phyloP scores from a whole-genome alignment of 75 land plant genomes.

The Chamaecyparis obtusa region DNA sequence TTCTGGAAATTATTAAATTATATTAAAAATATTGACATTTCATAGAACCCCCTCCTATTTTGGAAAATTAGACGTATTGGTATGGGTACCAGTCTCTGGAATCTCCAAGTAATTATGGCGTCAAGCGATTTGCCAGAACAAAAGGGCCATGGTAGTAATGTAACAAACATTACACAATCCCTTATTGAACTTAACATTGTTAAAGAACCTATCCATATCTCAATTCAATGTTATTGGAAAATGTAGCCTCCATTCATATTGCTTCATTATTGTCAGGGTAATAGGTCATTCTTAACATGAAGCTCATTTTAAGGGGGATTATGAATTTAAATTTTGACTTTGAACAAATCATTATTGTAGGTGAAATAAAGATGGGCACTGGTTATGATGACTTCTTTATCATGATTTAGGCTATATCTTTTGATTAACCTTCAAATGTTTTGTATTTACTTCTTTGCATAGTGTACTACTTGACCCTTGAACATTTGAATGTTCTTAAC shows the following conservation, averaged over 20 bases:
- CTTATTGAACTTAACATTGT: not conserved
- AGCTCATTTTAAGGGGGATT: not conserved
- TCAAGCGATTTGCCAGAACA: not conserved
- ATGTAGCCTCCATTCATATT: not conserved
- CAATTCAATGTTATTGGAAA: not conserved
- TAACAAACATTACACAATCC: not conserved
- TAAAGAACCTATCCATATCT: not conserved
- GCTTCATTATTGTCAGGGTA: not conserved
- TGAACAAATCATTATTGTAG: not conserved
- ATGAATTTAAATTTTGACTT: not conserved
- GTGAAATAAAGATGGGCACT: not conserved
- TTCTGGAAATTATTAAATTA: no score
- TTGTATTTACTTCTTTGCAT: not conserved
- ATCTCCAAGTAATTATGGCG: no score
- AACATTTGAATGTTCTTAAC: not conserved
- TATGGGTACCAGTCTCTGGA: no score
- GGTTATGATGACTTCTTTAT: not conserved
- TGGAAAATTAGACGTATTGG: no score
- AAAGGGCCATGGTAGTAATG: not conserved
- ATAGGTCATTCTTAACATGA: not conserved
- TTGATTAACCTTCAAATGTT: not conserved
- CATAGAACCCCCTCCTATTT: no score
- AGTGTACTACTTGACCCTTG: not conserved
- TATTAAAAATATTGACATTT: no score
- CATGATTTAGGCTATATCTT: not conserved